Evolutionary conservation across 1,139 yeast genomes (phyloP).

Genomic region (Yamadazyma triangularis): DNA sequence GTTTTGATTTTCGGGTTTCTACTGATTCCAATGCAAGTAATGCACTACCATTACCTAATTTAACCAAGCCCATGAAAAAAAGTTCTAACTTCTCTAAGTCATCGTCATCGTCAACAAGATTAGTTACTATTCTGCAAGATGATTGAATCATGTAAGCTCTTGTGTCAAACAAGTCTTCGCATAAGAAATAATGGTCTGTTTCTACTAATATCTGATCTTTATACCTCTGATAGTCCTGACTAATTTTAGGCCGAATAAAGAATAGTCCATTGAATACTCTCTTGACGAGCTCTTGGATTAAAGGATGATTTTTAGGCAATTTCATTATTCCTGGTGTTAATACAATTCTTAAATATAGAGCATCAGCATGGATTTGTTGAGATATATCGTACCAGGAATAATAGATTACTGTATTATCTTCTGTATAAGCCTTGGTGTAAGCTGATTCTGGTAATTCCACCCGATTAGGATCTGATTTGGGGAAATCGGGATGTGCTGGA

Average conservation of each 20-base stretch:
- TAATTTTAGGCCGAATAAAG: conserved; percentile 23
- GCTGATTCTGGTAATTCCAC: conserved; percentile 44
- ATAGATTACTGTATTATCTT: conserved; percentile 20
- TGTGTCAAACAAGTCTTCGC: conserved; percentile 25
- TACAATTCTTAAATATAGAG: conserved; percentile 41
- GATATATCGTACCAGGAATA: conserved; percentile 67
- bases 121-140: conserved; percentile 22
- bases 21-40: conserved; percentile 22
- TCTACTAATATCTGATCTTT: conserved; percentile 20
- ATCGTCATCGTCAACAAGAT: conserved; percentile 19
- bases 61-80: conserved; percentile 30
- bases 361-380: conserved; percentile 54
- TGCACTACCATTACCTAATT: conserved; percentile 38
- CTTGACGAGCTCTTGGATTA: conserved; percentile 49
- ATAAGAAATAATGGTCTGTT: conserved; percentile 26
- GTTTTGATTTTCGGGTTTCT: conserved; percentile 6
- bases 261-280: conserved; percentile 39
- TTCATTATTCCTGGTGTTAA: conserved; percentile 40
- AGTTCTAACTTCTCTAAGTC: conserved; percentile 32
- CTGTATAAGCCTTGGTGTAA: conserved; percentile 26
- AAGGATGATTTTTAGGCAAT: conserved; percentile 36
- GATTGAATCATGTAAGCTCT: conserved; percentile 39
- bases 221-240: conserved; percentile 7
- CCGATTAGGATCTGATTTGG: conserved; percentile 18
- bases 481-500: conserved; percentile 26